A percentile compares a stretch with the other conserved stretches of the same genome.
phyloP scores from a whole-genome alignment of 192 early-diverging fungal genomes.

The Obelidium mucronatum region DNA sequence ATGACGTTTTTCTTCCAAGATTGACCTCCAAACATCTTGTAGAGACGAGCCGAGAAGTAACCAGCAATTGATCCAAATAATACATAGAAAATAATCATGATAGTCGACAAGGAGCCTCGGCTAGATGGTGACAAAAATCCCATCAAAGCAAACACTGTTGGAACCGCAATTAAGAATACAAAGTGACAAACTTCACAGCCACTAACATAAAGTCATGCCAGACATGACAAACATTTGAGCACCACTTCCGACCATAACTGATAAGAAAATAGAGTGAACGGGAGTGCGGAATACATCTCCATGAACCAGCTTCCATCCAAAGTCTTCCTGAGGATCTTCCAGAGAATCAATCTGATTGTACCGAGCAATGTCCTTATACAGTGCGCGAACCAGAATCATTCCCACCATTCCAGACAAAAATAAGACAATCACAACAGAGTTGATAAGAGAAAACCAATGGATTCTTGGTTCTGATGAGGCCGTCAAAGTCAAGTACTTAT shows the following conservation, averaged over 20 bases:
- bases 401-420: constrained; percentile 66
- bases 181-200: not conserved
- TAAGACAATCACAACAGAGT: constrained; percentile 65
- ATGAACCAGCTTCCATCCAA: constrained; percentile 73
- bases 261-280: constrained; percentile 49
- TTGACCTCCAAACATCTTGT: constrained; percentile 94
- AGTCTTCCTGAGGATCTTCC: constrained; percentile 69
- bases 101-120: constrained; percentile 91
- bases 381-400: constrained; percentile 61
- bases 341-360: constrained; percentile 58
- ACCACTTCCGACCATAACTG: constrained; percentile 66
- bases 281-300: constrained; percentile 69
- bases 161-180: not conserved
- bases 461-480: constrained; percentile 56
- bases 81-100: constrained; percentile 94
- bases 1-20: constrained; percentile 86
- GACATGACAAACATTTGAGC: constrained; percentile 63
- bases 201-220: constrained; percentile 58
- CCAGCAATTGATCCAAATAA: constrained; percentile 88
- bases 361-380: constrained; percentile 66
- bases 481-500: constrained; percentile 40
- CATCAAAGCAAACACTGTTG: constrained; percentile 84
- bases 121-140: constrained; percentile 89
- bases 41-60: constrained; percentile 85
- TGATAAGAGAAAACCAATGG: constrained; percentile 69